phyloP scores from a whole-genome alignment of 129 eudicot genomes.

The Artemisia tridentata region DNA sequence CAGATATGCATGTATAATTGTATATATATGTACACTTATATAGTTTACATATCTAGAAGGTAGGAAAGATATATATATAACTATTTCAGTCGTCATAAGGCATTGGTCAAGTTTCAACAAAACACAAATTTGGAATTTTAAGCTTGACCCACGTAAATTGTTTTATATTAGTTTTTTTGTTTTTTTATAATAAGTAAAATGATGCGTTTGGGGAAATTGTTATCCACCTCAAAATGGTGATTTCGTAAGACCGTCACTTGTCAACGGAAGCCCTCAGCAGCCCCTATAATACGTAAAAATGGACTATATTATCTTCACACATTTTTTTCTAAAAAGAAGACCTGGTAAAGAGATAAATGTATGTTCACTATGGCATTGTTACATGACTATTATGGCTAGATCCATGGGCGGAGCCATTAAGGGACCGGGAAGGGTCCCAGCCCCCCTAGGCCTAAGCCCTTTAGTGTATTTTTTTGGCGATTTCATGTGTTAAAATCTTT shows the following conservation, averaged over 20 bases:
- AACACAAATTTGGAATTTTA: conserved; percentile 29
- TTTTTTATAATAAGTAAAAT: background rate
- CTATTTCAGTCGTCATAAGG: conserved; percentile 20
- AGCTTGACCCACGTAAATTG: conserved; percentile 29
- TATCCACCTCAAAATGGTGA: conserved; percentile 30
- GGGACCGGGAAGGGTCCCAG: too few species aligned
- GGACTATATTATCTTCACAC: too few species aligned
- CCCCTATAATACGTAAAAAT: too few species aligned
- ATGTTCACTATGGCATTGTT: too few species aligned
- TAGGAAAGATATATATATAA: background rate
- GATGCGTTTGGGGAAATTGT: conserved; percentile 15
- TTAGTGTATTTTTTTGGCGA: too few species aligned
- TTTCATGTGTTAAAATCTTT: too few species aligned
- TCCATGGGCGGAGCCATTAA: too few species aligned
- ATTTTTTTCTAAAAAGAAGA: too few species aligned
- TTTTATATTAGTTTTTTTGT: background rate
- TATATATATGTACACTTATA: background rate
- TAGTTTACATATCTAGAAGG: conserved; percentile 20
- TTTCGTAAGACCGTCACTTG: conserved; percentile 19
- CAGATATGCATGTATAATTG: background rate
- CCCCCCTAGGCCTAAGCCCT: too few species aligned
- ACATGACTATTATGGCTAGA: too few species aligned
- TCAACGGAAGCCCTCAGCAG: background rate
- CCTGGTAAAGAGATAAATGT: too few species aligned
- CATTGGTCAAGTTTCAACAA: conserved; percentile 26